Base-by-base conservation (phyloP, 352 stramenopile genomes). In the Globisporangium spinosum region DNA sequence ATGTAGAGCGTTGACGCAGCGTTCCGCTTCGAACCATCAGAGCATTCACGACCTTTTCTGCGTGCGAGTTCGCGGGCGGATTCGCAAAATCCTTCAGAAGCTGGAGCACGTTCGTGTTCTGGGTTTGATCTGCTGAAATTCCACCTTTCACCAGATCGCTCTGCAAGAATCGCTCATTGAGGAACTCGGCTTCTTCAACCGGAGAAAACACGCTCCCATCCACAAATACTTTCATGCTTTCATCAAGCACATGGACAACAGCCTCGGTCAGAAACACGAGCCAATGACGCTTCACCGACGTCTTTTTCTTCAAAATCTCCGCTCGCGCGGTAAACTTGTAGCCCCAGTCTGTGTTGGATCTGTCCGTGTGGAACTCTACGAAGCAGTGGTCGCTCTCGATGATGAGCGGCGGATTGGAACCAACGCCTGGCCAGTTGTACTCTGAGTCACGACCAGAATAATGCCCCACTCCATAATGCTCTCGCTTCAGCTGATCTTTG, bases 301-400 rank as follows among this genome's bases (percentile, higher is more conserved):
- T 75, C 35, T 82, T 87, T 47, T 84, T 83, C 63, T 90, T 79
- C 22, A 87, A 75, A 32, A 93, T 73, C 47, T 94, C 80, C 3
- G 80, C 85, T 27, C 76, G 73, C 3, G 82, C 87, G 8, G 83
- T 90, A 63, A 94, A 93, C 63, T 86, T 85, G 72, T 80, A 93
- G 15, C 87, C 85, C 87, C 87, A 93, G 58, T 94, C 87, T 4
- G 80, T 92, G 69, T 95, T 97, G 0, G 86, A 94, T 3, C 76
- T 76, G 63, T 98, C 90, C 1, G 87, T 86, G 62, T 93, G 87
- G 62, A 95, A 98, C 40, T 87, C 77, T 10, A 97, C 82, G 56
- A 83, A 95, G 63, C 85, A 93, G 29, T 87, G 80, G 47, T 93
- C 85, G 54, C 69, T 90, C 55, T 91, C 77, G 35, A 97, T 95